Percentiles rank a stretch among this genome's conserved stretches.
phyloP scores from a whole-genome alignment of 164 flowering plant genomes.

The Litsea cubeba region DNA sequence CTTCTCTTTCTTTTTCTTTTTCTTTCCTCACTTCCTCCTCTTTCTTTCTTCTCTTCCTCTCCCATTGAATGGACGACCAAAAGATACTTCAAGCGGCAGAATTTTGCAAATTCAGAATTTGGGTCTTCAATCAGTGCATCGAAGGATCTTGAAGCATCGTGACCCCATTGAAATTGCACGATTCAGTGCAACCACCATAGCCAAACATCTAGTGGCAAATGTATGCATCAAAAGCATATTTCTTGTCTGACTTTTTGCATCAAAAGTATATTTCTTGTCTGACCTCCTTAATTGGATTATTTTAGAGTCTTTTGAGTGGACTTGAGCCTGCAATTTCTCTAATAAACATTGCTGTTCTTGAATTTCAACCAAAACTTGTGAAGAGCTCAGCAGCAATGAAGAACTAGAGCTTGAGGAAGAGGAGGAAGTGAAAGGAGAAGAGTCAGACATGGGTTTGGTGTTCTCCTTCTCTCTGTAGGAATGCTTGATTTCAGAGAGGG shows the following conservation, averaged over 20 bases:
- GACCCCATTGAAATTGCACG: slow-evolving; percentile 16
- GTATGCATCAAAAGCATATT: slow-evolving; percentile 64
- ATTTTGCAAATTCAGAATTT: slow-evolving; percentile 41
- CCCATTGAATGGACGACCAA: too few relatives aligned
- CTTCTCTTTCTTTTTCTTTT: too few relatives aligned
- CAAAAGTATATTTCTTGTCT: too few relatives aligned
- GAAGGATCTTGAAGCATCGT: slow-evolving; percentile 38
- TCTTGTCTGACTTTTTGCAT: slow-evolving; percentile 36
- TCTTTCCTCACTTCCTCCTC: too few relatives aligned
- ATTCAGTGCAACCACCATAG: slow-evolving; percentile 11
- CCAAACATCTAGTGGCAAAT: slow-evolving; percentile 45
- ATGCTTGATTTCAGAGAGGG: slow-evolving; percentile 36
- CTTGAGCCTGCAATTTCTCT: slow-evolving; percentile 30
- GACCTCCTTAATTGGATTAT: slow-evolving; percentile 18
- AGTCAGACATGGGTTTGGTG: slow-evolving; percentile 8
- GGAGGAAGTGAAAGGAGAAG: background rate
- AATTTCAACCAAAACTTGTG: slow-evolving; percentile 22
- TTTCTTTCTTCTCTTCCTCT: too few relatives aligned
- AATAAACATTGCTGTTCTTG: slow-evolving; percentile 22
- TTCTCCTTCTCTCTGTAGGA: slow-evolving; percentile 24
- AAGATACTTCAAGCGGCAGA: slow-evolving; percentile 42
- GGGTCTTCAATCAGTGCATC: slow-evolving; percentile 37
- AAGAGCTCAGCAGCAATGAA: background rate
- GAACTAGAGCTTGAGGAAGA: background rate
- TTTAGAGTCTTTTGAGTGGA: slow-evolving; percentile 23